Evolutionary conservation across 345 rosid species (phyloP).

Genomic region (Euphorbia lathyris): DNA sequence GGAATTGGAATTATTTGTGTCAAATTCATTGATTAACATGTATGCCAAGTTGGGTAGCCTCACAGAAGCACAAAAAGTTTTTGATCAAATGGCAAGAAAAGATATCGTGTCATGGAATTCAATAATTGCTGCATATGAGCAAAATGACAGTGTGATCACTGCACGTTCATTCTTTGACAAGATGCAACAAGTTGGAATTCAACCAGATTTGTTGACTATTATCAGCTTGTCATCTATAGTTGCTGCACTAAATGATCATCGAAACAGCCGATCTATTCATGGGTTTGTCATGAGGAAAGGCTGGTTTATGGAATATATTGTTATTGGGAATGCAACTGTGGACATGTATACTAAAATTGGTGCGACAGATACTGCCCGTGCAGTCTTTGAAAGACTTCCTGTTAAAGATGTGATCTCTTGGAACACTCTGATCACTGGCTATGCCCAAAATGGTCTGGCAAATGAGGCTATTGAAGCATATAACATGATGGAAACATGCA

Average conservation of each 20-base stretch:
- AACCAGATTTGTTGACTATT: conserved; percentile 4
- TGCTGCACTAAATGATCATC: conserved; percentile 6
- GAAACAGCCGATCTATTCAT: neutral
- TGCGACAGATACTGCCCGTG: neutral
- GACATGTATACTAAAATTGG: conserved; percentile 11
- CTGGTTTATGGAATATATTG: conserved; percentile 2
- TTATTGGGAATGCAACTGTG: conserved; percentile 2
- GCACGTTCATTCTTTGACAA: conserved; percentile 6
- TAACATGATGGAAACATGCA: conserved; percentile 1
- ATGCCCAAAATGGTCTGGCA: conserved; percentile 10
- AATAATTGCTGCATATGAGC: conserved; percentile 11
- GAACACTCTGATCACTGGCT: conserved; percentile 10
- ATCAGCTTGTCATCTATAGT: conserved; percentile 6
- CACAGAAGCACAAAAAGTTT: conserved; percentile 3
- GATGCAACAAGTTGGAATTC: conserved; percentile 4
- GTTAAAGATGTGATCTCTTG: conserved; percentile 11
- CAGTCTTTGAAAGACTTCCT: conserved; percentile 7
- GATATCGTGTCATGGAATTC: conserved; percentile 13
- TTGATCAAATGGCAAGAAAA: neutral
- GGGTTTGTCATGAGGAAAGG: conserved; percentile 8
- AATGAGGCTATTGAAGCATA: conserved; percentile 6
- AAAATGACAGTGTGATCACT: neutral
- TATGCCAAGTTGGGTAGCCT: conserved; percentile 9
- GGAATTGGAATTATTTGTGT: conserved; percentile 10
- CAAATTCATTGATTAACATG: conserved; percentile 4